Base-by-base conservation (phyloP, 371 early-diverging fungal genomes). In the Rhizoclosmatium hyalinum region DNA sequence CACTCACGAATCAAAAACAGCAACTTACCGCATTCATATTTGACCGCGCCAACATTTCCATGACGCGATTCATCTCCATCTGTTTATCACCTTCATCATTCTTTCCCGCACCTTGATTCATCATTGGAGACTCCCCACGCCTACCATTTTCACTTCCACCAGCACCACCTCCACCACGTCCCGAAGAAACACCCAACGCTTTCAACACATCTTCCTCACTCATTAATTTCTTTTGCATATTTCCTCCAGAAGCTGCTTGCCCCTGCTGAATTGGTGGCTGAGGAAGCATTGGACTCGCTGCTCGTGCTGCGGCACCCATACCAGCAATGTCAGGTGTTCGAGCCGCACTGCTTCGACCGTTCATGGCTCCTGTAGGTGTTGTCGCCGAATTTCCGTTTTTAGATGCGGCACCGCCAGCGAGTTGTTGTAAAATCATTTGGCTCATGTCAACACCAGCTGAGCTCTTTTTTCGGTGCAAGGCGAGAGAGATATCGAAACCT, bases 181-280 rank as follows among this genome's bases (percentile, higher is more conserved):
- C 67, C 44, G 39, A 32, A 43, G 55, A 14, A 6, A 68, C 45
- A 3, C 69, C 69, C 69, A 68, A 45, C 21, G 46, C 46, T 58
- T 57, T 54, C 69, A 68, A 57, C 55, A 68, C 69, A 42, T 68
- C 69, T 57, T 68, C 69, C 43, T 68, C 69, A 39, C 39, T 32
- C 69, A 68, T 68, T 2, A 68, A n/a, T n/a, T 68, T 68, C 43
- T 68, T 68, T 5, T 12, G 19, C 14, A 24, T 24, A 3, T 44
- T 43, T 17, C 43, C 19, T 17, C 19, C 46, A 8, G 21, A 12
- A 17, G 19, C 14, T 19, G 19, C 14, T 41, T 57, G 57, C 43
- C 10, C 56, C 42, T 68, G 69, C 57, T 56, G 55, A 54, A n/a
- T 14, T 58, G 6, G 69, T 44, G 53, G 69, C 55, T 68, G 57